Evolutionary conservation across 306 rosid species (phyloP).

Genomic region (Begonia masoniana): DNA sequence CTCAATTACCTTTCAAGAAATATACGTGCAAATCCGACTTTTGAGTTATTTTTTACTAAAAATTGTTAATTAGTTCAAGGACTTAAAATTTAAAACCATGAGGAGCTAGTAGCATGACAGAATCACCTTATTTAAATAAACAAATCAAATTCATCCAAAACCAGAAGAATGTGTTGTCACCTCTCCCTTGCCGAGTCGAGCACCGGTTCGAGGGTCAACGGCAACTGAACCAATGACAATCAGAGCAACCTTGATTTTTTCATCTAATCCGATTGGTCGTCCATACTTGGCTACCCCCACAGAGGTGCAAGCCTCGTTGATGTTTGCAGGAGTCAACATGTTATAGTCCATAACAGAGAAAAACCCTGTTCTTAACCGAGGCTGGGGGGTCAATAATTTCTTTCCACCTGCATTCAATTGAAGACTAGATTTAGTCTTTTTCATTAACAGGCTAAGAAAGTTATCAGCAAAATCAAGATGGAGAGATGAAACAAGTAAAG

Average conservation of each 20-base stretch:
- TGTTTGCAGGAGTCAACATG: slow-evolving; percentile 29
- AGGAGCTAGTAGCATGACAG: no score
- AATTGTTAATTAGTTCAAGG: no score
- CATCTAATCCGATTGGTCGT: slow-evolving; percentile 66
- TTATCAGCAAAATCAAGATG: background rate
- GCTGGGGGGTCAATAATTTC: slow-evolving; percentile 84
- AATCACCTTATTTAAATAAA: no score
- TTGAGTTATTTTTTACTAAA: no score
- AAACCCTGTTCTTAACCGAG: slow-evolving; percentile 81
- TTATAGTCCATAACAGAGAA: slow-evolving; percentile 57
- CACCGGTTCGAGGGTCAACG: slow-evolving; percentile 82
- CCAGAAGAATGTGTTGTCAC: slow-evolving; percentile 14
- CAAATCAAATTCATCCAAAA: no score
- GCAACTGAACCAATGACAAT: slow-evolving; percentile 88
- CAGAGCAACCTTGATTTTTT: slow-evolving; percentile 70
- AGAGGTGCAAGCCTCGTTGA: slow-evolving; percentile 65
- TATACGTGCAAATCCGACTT: no score
- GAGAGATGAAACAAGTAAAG: background rate
- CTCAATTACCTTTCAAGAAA: no score
- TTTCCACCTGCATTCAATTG: slow-evolving; percentile 40
- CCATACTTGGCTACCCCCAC: slow-evolving; percentile 82
- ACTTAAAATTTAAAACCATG: no score
- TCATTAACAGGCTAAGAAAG: slow-evolving; percentile 2
- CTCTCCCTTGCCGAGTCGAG: slow-evolving; percentile 95
- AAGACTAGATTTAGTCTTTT: slow-evolving; percentile 1